These are phyloP conservation scores for Craterostigma plantagineum DNA, from an alignment of 257 asterid species.

Conservation along the genomic window DNA sequence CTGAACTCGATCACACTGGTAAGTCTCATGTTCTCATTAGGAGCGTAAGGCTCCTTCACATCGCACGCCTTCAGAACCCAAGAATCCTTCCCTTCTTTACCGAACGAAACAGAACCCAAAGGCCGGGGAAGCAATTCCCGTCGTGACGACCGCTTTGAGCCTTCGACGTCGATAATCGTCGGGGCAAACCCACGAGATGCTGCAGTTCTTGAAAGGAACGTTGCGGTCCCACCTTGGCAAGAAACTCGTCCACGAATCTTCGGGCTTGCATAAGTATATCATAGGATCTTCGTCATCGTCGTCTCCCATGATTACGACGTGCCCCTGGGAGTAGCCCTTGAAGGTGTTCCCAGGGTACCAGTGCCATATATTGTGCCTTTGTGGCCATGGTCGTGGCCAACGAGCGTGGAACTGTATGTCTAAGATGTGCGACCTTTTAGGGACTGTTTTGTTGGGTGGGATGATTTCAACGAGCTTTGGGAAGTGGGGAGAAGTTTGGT, in stretches of 20 bases:
- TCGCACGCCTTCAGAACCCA: background rate
- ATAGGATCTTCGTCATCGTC: no score
- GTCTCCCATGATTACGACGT: constrained; percentile 4
- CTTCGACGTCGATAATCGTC: background rate
- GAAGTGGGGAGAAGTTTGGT: background rate
- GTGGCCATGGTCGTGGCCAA: background rate
- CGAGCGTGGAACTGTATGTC: constrained; percentile 1
- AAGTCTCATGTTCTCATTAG: constrained; percentile 9
- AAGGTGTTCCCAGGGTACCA: background rate
- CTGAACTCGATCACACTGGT: constrained; percentile 9
- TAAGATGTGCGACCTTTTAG: constrained; percentile 12
- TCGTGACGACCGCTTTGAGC: background rate
- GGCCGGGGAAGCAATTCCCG: constrained; percentile 2
- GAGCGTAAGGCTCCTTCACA: constrained; percentile 10
- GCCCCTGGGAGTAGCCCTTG: constrained; percentile 8
- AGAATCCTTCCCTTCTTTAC: no score
- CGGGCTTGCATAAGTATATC: no score
- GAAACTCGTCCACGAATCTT: no score
- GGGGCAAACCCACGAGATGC: constrained; percentile 5
- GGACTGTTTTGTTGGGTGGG: background rate
- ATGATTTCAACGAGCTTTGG: no score
- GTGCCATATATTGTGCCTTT: no score
- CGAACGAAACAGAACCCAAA: background rate
- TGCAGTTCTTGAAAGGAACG: constrained; percentile 7
- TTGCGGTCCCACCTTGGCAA: background rate